Base-by-base conservation (phyloP, 148 eudicot species). In the Dysphania ambrosioides region DNA sequence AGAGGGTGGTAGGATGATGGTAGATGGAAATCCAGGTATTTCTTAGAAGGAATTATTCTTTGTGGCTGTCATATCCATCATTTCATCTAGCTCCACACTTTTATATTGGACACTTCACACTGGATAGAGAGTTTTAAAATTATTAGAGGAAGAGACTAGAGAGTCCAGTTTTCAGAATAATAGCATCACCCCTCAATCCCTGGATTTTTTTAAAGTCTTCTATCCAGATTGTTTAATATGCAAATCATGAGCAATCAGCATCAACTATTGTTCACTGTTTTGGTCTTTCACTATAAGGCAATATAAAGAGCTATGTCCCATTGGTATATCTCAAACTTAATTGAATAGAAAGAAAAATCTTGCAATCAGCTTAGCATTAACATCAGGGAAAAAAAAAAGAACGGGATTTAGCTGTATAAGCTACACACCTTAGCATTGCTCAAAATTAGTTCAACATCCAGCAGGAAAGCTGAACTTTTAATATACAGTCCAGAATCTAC, bases 401-500 rank as follows among this genome's bases (percentile, higher is more conserved):
- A 18, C 3, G 29, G 13, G 26, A 3, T 30, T 30, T 38, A 57
- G 78, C 40, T 42, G 21, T 16, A 23, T 40, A 70, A 16, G 56
- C 12, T 57, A 70, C 85, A 44, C 71, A 96, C 99, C 97, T 96
- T 96, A 38, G 99, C 99, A 75, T 96, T 96, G 72, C 74, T 75
- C 78, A 96, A 73, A 66, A 96, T 92, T 69, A 96, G 90, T 79
- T 96, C 99, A 78, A 96, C 87, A 85, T 96, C 99, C 78, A 84
- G 97, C 82, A 86, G 70, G 80, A 90, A 96, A 51, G 91, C 83
- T 80, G 88, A 85, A 75, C 89, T 89, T n/a, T 87, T 83, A 55
- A 88, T 82, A 77, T 92, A 96, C 72, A 82, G 88, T 51, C 99
- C 99, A 82, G 90, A 82, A 75, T 96, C 99, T 53, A 96, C 99